phyloP scores from a whole-genome alignment of 345 rosid genomes.

The Adansonia digitata region DNA sequence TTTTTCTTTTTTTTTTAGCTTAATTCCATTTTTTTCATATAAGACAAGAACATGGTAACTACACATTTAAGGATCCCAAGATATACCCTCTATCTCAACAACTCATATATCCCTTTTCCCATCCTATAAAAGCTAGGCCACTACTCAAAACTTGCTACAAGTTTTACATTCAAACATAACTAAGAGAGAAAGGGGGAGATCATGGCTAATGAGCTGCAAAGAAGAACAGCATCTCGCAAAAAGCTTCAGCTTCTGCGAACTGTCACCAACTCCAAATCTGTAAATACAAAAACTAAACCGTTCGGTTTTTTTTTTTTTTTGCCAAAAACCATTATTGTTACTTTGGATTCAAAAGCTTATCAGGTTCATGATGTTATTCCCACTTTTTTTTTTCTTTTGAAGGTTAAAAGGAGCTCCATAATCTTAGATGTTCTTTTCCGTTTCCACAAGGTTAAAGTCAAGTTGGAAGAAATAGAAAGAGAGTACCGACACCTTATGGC shows the following conservation, averaged over 20 bases:
- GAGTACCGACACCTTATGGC: conserved; percentile 37
- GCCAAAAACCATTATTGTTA: background rate
- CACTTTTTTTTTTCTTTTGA: conserved; percentile 9
- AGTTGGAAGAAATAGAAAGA: conserved; percentile 49
- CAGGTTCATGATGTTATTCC: background rate
- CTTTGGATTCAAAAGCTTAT: background rate
- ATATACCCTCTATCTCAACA: conserved; percentile 1
- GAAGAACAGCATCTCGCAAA: conserved; percentile 35
- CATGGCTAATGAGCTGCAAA: conserved; percentile 48
- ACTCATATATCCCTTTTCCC: conserved; percentile 5
- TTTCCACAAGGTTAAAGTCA: conserved; percentile 51
- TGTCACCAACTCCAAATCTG: conserved; percentile 47
- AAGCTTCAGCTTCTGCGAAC: conserved; percentile 45
- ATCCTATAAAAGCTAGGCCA: conserved; percentile 32
- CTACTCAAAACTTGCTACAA: conserved; percentile 11
- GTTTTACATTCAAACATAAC: background rate
- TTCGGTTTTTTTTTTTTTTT: background rate
- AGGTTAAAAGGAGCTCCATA: conserved; percentile 42
- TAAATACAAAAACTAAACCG: conserved; percentile 18
- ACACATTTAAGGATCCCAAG: conserved; percentile 37
- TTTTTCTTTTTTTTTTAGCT: too few relatives aligned
- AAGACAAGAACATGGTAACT: conserved; percentile 26
- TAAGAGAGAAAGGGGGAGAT: conserved; percentile 18
- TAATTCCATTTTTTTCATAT: conserved; percentile 23
- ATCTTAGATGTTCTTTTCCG: conserved; percentile 40